Evolutionary conservation across 495 filamentous ascomycete genomes (phyloP).

Genomic region (Copromyces sp.): DNA sequence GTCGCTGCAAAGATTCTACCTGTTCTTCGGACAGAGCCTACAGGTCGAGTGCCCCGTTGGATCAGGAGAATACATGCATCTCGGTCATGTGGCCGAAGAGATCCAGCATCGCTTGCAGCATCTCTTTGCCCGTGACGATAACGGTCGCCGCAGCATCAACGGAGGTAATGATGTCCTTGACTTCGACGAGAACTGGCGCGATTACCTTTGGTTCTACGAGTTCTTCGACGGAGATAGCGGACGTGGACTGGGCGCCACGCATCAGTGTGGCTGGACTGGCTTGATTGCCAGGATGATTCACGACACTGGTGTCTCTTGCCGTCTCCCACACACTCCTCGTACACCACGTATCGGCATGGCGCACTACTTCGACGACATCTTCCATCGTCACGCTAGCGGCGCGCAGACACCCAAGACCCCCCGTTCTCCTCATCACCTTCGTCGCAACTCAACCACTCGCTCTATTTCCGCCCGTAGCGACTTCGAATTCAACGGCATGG

Average conservation of each 20-base stretch:
- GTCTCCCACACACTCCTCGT: slow-evolving; percentile 84
- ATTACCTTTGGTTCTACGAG: slow-evolving; percentile 91
- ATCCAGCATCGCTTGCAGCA: slow-evolving; percentile 92
- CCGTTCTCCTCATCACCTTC: slow-evolving; percentile 41
- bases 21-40: slow-evolving; percentile 84
- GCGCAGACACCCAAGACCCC: slow-evolving; percentile 24
- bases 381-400: slow-evolving; percentile 42
- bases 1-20: slow-evolving; percentile 81
- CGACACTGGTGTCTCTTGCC: slow-evolving; percentile 86
- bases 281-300: slow-evolving; percentile 94
- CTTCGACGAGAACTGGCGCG: slow-evolving; percentile 84
- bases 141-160: slow-evolving; percentile 81
- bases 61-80: slow-evolving; percentile 90
- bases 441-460: slow-evolving; percentile 72
- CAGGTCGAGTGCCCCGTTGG: slow-evolving; percentile 90
- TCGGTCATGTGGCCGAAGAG: slow-evolving; percentile 93
- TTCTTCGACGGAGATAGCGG: slow-evolving; percentile 94
- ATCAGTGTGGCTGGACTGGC: slow-evolving; percentile 98
- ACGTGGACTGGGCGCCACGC: slow-evolving; percentile 80
- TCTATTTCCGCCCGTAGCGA: slow-evolving; percentile 85
- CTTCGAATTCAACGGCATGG: slow-evolving; percentile 43
- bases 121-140: slow-evolving; percentile 70
- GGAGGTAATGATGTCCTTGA: slow-evolving; percentile 72
- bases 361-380: slow-evolving; percentile 93
- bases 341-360: slow-evolving; percentile 71